Base-by-base conservation (phyloP, 805 yeast species). In the Spathaspora girioi region DNA sequence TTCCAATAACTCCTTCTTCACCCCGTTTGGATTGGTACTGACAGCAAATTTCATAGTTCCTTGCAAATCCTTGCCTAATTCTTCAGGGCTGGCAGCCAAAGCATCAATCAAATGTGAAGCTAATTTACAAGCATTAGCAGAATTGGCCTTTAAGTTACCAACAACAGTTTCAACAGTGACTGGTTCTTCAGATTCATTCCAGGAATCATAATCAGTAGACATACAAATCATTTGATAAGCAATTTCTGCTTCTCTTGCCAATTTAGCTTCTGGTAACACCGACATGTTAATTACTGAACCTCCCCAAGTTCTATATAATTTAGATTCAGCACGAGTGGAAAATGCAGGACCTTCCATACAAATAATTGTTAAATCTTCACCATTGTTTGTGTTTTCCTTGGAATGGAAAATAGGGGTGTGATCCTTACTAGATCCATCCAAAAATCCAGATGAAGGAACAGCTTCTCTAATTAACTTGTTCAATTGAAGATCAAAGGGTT, bases 291-390 rank as follows among this genome's bases (percentile, higher is more conserved):
- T 94, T 50, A 94, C 96, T 32, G 91, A 82, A 7, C 97, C 98
- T 51, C 97, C 97, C 86, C 94, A 88, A 35, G 87, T 73, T 55
- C 80, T 70, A 76, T 94, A 94, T 71, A 94, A 71, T 65, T 80
- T 81, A 12, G 97, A 91, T 73, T 94, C 99, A 9, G 99, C 98
- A 58, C 99, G 81, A 12, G 99, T 94, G 38, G 96, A 86, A 70
- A 94, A 94, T 47, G 94, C 97, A 2, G 99, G 99, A 43, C 99
- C 99, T 71, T 93, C 99, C 99, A 94, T 94, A 69, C 99, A 94
- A 56, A 94, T 80, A 41, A 94, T 82, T 6, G 96, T 87, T 52
- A 88, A 72, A 62, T 93, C 97, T 52, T 81, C 84, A 50, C 81
- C 81, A 32, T 71, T 71, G 58, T 83, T 85, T 47, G 89, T 73